Percentiles rank a stretch among this genome's conserved stretches.
phyloP scores from a whole-genome alignment of 176 grass and related monocot genomes.

The Chloris gayana region DNA sequence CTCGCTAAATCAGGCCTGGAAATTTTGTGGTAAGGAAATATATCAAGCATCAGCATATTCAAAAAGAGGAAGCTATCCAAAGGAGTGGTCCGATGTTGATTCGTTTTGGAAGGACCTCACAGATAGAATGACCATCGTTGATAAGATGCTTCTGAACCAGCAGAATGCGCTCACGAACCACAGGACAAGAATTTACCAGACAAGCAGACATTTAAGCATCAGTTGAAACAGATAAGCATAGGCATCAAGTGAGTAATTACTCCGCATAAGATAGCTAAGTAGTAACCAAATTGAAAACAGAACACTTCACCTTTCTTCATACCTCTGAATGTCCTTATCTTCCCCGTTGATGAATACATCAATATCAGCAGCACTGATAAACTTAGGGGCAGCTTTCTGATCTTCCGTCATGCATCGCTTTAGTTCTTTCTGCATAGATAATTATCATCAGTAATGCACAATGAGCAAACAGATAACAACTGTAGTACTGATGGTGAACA shows the following conservation, averaged over 20 bases:
- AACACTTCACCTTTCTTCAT: background rate
- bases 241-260: background rate
- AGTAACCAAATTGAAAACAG: background rate
- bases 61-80: conserved; percentile 51
- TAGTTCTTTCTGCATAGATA: conserved; percentile 33
- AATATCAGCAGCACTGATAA: conserved; percentile 41
- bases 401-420: conserved; percentile 44
- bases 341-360: conserved; percentile 1
- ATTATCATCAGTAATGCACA: too few species aligned
- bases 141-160: conserved; percentile 40
- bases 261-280: background rate
- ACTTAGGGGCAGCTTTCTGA: background rate
- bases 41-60: conserved; percentile 39
- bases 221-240: background rate
- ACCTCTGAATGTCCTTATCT: background rate
- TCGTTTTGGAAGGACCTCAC: conserved; percentile 90
- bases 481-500: too few species aligned
- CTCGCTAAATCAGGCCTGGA: conserved; percentile 89
- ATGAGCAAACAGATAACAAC: too few species aligned
- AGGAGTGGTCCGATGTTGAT: conserved; percentile 84
- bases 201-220: background rate
- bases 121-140: conserved; percentile 64
- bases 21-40: conserved; percentile 76
- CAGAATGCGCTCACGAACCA: conserved; percentile 44
- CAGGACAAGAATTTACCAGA: background rate